phyloP scores from a whole-genome alignment of 169 alveolate genomes.

The Ichthyophthirius multifiliis region DNA sequence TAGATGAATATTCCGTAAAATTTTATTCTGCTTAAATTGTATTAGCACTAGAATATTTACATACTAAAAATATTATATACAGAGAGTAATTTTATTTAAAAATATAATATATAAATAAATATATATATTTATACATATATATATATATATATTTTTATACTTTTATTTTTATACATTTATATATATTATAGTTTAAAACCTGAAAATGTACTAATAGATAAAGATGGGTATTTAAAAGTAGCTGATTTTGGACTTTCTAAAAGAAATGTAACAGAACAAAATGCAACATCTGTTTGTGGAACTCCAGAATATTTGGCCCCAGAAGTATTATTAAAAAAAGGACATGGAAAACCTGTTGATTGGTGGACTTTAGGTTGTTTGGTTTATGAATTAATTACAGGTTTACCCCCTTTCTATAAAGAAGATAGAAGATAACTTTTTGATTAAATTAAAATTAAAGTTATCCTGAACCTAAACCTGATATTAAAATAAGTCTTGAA shows the following conservation, averaged over 20 bases:
- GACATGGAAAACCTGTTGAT: constrained; percentile 81
- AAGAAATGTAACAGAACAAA: constrained; percentile 51
- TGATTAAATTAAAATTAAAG: constrained; percentile 47
- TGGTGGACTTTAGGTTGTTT: constrained; percentile 87
- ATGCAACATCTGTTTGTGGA: constrained; percentile 83
- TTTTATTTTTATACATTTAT: not conserved
- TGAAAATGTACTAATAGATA: constrained; percentile 57
- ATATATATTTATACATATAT: not conserved
- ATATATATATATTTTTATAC: not conserved
- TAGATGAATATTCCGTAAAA: constrained; percentile 56
- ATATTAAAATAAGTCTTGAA: constrained; percentile 31
- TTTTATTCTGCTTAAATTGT: constrained; percentile 77
- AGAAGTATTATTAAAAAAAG: constrained; percentile 71
- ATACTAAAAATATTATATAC: constrained; percentile 46
- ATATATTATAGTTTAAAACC: constrained; percentile 40
- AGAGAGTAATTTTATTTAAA: constrained; percentile 32
- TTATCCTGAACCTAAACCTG: constrained; percentile 27
- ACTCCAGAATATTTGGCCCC: constrained; percentile 89
- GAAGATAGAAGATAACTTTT: constrained; percentile 52
- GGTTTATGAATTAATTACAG: constrained; percentile 79
- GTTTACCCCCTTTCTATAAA: constrained; percentile 70
- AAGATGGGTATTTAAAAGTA: constrained; percentile 51
- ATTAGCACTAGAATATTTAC: constrained; percentile 74
- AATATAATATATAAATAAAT: not conserved
- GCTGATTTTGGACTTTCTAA: constrained; percentile 69